These are phyloP conservation scores for Claviceps lovelessii DNA, from an alignment of 2,329 filamentous ascomycete species.

Conservation along the genomic window DNA sequence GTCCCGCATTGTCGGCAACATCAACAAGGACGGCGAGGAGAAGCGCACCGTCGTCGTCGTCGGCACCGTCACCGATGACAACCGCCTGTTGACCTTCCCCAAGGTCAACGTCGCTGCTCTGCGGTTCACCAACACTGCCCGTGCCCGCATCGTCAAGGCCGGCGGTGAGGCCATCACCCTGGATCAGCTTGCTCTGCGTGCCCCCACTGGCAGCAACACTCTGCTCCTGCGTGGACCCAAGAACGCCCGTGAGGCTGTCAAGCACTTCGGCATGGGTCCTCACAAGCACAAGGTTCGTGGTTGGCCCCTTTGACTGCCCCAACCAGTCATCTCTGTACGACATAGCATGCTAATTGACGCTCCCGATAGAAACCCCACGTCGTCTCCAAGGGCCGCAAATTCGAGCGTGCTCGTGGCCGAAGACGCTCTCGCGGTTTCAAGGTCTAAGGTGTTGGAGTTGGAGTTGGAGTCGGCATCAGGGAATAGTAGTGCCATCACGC, in stretches of 20 bases:
- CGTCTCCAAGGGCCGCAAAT: slow-evolving; percentile 98
- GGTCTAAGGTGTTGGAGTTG: slow-evolving; percentile 55
- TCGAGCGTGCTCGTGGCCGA: slow-evolving; percentile 97
- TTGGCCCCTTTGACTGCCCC: not conserved
- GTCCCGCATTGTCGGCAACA: slow-evolving; percentile 69
- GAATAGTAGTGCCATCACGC: not conserved
- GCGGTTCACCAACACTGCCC: slow-evolving; percentile 90
- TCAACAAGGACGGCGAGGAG: slow-evolving; percentile 47
- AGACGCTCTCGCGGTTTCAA: slow-evolving; percentile 99
- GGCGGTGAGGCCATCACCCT: slow-evolving; percentile 92
- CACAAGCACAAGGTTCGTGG: slow-evolving; percentile 83
- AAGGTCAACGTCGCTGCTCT: slow-evolving; percentile 91
- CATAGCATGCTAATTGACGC: not conserved
- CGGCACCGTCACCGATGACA: slow-evolving; percentile 95
- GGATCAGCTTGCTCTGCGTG: slow-evolving; percentile 90
- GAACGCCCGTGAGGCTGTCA: slow-evolving; percentile 94
- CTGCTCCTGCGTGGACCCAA: slow-evolving; percentile 94
- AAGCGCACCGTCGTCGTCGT: slow-evolving; percentile 87
- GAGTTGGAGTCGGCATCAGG: slow-evolving; percentile 12
- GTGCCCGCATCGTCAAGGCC: slow-evolving; percentile 81
- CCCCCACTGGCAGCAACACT: slow-evolving; percentile 93
- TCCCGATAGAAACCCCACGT: slow-evolving; percentile 73
- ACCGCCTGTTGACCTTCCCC: slow-evolving; percentile 77
- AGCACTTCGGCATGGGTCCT: slow-evolving; percentile 98
- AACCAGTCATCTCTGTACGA: not conserved